Conservation (phyloP, 371 early-diverging fungal species). For the Aphelidium insulamus region DNA sequence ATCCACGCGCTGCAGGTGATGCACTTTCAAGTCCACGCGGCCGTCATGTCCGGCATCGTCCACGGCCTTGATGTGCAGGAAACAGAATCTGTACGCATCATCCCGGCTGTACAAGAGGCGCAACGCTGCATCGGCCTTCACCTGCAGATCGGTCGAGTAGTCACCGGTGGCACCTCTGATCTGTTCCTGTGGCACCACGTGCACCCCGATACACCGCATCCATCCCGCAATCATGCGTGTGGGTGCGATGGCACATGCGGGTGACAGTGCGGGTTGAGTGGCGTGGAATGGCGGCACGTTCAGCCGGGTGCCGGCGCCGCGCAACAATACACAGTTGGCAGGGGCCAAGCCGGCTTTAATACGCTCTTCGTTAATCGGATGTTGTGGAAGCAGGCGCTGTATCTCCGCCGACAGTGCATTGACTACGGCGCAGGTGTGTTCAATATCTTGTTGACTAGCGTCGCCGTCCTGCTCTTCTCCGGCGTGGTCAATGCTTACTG, state of each 20-base stretch:
- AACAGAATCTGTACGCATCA: slow-evolving; percentile 17
- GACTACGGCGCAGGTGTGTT: slow-evolving; percentile 7
- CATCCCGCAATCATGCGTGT: slow-evolving; percentile 29
- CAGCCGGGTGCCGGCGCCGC: too few species aligned
- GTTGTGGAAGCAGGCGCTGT: slow-evolving; percentile 8
- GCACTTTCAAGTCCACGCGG: slow-evolving; percentile 12
- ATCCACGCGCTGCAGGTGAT: slow-evolving; percentile 18
- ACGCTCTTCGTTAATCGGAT: slow-evolving; percentile 15
- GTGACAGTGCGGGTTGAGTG: too few species aligned
- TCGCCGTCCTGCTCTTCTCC: slow-evolving; percentile 14
- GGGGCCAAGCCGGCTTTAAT: slow-evolving; percentile 11
- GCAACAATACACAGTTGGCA: slow-evolving; percentile 21
- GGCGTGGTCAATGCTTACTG: slow-evolving; percentile 9
- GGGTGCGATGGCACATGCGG: slow-evolving; percentile 23
- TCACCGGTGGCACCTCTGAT: slow-evolving; percentile 25
- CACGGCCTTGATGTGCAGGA: slow-evolving; percentile 26
- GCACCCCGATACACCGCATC: slow-evolving; percentile 20
- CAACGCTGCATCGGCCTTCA: slow-evolving; percentile 13
- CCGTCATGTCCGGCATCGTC: slow-evolving; percentile 27
- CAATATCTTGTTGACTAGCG: slow-evolving; percentile 7
- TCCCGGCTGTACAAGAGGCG: neutral
- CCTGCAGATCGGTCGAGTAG: slow-evolving; percentile 17
- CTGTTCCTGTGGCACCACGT: neutral
- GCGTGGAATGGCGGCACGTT: too few species aligned
- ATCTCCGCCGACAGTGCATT: slow-evolving; percentile 16